phyloP scores from a whole-genome alignment of 495 filamentous ascomycete species.

The Articulospora tetracladia region DNA sequence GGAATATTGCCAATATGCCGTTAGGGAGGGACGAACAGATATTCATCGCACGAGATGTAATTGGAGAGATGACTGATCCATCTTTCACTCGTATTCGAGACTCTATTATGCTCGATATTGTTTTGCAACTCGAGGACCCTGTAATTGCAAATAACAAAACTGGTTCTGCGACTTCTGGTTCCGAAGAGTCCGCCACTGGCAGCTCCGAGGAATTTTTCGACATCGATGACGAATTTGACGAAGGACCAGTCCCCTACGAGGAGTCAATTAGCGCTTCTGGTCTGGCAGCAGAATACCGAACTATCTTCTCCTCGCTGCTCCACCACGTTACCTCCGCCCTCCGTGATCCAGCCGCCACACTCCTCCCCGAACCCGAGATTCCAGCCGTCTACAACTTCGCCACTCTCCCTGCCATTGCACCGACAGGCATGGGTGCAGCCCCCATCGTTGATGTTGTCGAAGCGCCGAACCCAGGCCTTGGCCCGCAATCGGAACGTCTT shows the following conservation, averaged over 20 bases:
- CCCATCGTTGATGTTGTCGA: constrained; percentile 67
- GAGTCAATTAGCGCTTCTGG: constrained; percentile 9
- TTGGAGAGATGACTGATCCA: constrained; percentile 74
- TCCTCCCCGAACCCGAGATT: constrained; percentile 23
- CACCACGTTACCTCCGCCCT: constrained; percentile 54
- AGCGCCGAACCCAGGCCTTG: constrained; percentile 39
- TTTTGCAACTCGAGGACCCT: constrained; percentile 47
- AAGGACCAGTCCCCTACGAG: constrained; percentile 2
- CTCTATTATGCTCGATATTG: constrained; percentile 65
- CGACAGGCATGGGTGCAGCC: constrained; percentile 72
- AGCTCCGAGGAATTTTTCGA: constrained; percentile 25
- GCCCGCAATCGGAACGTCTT: constrained; percentile 35
- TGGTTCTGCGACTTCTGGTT: constrained; percentile 9
- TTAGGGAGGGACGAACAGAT: constrained; percentile 89
- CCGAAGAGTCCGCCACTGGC: neutral
- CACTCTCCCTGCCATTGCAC: constrained; percentile 62
- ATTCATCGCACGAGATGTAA: constrained; percentile 70
- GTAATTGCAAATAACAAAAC: constrained; percentile 18
- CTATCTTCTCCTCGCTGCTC: constrained; percentile 54
- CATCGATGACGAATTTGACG: constrained; percentile 1
- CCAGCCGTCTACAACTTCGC: constrained; percentile 34
- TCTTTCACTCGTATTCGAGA: constrained; percentile 79
- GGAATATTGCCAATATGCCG: constrained; percentile 72
- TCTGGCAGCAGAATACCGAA: constrained; percentile 25
- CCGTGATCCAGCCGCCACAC: constrained; percentile 37